Conservation (phyloP, 768 basidiomycete genomes). For the Leccinum sublutescens region DNA sequence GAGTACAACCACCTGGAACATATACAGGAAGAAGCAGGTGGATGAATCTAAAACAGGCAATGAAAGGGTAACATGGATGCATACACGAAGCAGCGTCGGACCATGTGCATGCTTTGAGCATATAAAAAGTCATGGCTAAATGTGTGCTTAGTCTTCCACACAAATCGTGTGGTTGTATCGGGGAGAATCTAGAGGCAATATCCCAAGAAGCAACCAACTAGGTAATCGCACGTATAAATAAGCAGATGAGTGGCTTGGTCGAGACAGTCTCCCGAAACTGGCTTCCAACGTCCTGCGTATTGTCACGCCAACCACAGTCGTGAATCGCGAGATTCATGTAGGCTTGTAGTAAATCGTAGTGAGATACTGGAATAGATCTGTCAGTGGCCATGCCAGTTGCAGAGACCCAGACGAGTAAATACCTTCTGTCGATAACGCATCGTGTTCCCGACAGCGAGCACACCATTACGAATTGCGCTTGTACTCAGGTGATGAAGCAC, state of each 20-base stretch:
- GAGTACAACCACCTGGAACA: constrained; percentile 16
- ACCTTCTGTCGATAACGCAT: constrained; percentile 93
- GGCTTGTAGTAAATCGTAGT: constrained; percentile 85
- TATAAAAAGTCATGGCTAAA: constrained; percentile 15
- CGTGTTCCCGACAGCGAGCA: constrained; percentile 89
- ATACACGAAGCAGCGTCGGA: constrained; percentile 1
- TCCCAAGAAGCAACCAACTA: constrained; percentile 28
- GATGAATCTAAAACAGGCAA: constrained; percentile 7
- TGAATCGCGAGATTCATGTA: constrained; percentile 34
- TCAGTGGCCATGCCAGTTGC: constrained; percentile 14
- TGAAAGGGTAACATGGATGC: constrained; percentile 10
- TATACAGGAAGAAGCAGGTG: constrained; percentile 18
- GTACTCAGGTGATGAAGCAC: constrained; percentile 94
- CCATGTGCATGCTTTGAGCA: constrained; percentile 10
- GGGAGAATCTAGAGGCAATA: constrained; percentile 26
- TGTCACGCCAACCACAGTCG: constrained; percentile 13
- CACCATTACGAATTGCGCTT: constrained; percentile 92
- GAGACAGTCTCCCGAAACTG: constrained; percentile 11
- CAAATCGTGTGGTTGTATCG: constrained; percentile 20
- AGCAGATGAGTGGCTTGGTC: constrained; percentile 14
- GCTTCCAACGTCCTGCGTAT: constrained; percentile 29
- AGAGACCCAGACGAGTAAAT: constrained; percentile 10
- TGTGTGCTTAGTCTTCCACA: constrained; percentile 19
- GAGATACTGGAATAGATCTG: constrained; percentile 55
- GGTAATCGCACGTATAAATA: constrained; percentile 28